Evolutionary conservation across 345 rosid genomes (phyloP), one percentile per base, ranked within the genome.

Genomic region (Eutrema yunnanense): DNA sequence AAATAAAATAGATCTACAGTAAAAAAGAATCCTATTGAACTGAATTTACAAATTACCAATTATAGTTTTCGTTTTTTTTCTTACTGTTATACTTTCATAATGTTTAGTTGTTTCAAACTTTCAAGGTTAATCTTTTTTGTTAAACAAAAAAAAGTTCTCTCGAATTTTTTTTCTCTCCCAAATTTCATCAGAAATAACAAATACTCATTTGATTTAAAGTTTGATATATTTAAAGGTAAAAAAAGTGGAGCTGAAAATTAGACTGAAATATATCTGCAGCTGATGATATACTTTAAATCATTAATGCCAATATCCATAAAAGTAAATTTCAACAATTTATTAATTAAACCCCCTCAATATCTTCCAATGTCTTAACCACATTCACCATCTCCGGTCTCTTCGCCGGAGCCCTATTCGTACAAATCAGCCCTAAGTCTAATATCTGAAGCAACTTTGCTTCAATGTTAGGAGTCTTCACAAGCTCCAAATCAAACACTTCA

Each of bases 361-460:
- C 89, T 70, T 87, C 95, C 66, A 92, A 82, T 82, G 72, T 84
- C 74, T 77, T 85, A 40, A 80, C 86, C 10, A 88, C 84, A 6
- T 92, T 84, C 13, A 65, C 14, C 86, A 88, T 87, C 71, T 85
- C 84, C 2, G 87, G 95, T 73, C 99, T 82, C 78, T 83, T 86
- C 19, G 85, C 95, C 1, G 90, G 90, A 75, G 77, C 78, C 73
- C 87, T 87, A 46, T 51, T 78, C 3, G 84, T 82, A 80, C 99
- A 96, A 27, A 82, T 73, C 83, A 84, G 79, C 8, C 88, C 98
- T 44, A 96, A 81, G 52, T 90, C 84, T 59, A 96, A 68, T 95
- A 90, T 82, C 83, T 86, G 91, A 54, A 96, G 87, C 88, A 96
- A 84, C 86, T 90, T 96, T 71, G 87, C 91, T 81, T 96, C 99